Conservation (phyloP, 1,284 basidiomycete species). For the Pisolithus thermaeus region DNA sequence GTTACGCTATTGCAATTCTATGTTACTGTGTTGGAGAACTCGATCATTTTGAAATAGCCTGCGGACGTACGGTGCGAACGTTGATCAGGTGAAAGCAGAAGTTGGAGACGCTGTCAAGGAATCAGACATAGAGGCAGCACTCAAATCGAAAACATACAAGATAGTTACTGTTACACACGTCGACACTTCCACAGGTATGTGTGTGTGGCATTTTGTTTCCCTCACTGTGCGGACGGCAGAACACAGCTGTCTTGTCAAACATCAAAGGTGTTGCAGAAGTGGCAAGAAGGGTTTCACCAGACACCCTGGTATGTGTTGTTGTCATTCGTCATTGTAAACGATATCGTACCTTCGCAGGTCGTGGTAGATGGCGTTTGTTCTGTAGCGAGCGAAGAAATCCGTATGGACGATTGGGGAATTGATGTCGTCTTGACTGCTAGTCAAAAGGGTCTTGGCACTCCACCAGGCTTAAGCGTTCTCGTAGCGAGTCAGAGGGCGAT, state of each 20-base stretch:
- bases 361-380: slow-evolving; percentile 93
- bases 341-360: slow-evolving; percentile 37
- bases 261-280: slow-evolving; percentile 74
- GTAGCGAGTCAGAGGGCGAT: slow-evolving; percentile 81
- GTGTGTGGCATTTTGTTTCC: not conserved
- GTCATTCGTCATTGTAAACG: slow-evolving; percentile 1
- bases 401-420: slow-evolving; percentile 90
- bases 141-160: slow-evolving; percentile 85
- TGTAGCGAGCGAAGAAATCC: slow-evolving; percentile 94
- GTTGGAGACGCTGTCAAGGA: slow-evolving; percentile 73
- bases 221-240: not conserved
- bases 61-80: slow-evolving; percentile 84
- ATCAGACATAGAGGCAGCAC: slow-evolving; percentile 64
- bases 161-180: slow-evolving; percentile 92
- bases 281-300: slow-evolving; percentile 77
- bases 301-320: slow-evolving; percentile 60
- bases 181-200: slow-evolving; percentile 79
- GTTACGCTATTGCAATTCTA: slow-evolving; percentile 16
- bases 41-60: slow-evolving; percentile 44
- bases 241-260: slow-evolving; percentile 76
- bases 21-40: not conserved
- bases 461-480: slow-evolving; percentile 90
- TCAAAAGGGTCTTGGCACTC: slow-evolving; percentile 93
- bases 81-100: slow-evolving; percentile 80
- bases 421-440: slow-evolving; percentile 89